Evolutionary conservation across 768 basidiomycete genomes (phyloP).

Genomic region (Podaxis sp.): DNA sequence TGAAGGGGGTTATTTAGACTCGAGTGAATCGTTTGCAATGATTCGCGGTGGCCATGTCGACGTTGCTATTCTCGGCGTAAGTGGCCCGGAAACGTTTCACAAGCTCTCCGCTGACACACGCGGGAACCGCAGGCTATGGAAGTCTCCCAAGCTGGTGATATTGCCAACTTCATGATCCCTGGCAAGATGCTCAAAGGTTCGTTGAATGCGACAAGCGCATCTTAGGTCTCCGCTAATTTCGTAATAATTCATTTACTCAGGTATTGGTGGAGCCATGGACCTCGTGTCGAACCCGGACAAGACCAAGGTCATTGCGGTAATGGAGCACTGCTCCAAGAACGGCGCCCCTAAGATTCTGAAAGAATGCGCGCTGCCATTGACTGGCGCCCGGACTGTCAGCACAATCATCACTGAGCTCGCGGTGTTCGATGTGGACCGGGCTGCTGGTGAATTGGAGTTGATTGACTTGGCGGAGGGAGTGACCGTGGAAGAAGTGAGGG

Average conservation of each 20-base stretch:
- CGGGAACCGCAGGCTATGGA: constrained; percentile 72
- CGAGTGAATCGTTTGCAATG: constrained; percentile 94
- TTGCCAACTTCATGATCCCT: constrained; percentile 98
- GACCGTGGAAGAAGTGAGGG: constrained; percentile 77
- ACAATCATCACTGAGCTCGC: constrained; percentile 92
- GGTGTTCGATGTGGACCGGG: constrained; percentile 86
- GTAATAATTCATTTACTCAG: constrained; percentile 31
- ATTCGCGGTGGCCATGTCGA: constrained; percentile 96
- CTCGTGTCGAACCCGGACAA: constrained; percentile 94
- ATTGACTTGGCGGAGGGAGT: constrained; percentile 85
- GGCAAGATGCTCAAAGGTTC: constrained; percentile 86
- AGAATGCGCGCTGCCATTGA: constrained; percentile 81
- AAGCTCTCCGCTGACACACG: constrained; percentile 3
- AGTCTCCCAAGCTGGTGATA: constrained; percentile 89
- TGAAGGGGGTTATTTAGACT: constrained; percentile 50
- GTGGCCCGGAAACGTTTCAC: constrained; percentile 24
- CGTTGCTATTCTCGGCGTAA: constrained; percentile 87
- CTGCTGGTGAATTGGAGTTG: constrained; percentile 67
- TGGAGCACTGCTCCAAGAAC: constrained; percentile 90
- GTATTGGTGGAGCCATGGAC: constrained; percentile 96
- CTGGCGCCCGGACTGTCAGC: constrained; percentile 85
- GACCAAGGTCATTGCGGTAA: constrained; percentile 87
- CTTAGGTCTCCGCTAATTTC: constrained; percentile 12
- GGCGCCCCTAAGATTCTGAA: constrained; percentile 87
- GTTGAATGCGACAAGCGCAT: constrained; percentile 1